Evolutionary conservation across 1,139 yeast species (phyloP), one percentile per base, ranked within the genome.

Genomic region (Pichia terricola): DNA sequence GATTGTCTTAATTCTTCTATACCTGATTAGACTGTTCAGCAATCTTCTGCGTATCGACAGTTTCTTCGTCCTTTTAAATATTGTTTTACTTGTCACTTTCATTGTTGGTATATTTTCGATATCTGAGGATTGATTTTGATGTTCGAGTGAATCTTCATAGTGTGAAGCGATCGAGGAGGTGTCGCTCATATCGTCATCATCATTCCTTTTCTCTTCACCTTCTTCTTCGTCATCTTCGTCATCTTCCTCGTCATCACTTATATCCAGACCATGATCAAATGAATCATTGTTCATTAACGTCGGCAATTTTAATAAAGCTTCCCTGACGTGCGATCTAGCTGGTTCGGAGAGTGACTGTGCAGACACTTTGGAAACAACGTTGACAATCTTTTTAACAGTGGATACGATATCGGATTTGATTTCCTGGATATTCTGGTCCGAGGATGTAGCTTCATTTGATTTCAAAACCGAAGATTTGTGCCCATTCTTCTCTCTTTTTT

Each of bases 371-470:
- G 96, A 85, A 11, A 91, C 83, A 36, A 91, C 77, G 38, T 80
- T 78, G 37, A 89, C 88, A 42, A 89, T 87, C 60, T 88, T 89
- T 61, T 87, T 85, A 28, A 91, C 89, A 0, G 96, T 91, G 4
- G 84, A 75, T 7, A 89, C 81, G 36, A 91, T 86, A 56, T 91
- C 98, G 50, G 79, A 76, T 54, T 85, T 84, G 39, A 91, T 71
- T 48, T 77, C 57, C 45, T 60, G 62, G 7, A 59, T 52, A 26
- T 54, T 54, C 11, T 51, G 40, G 31, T 56, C 60, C 7, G 40
- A 34, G 26, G 37, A 28, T 30, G 35, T 43, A 4, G 45, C 26
- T 5, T 35, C 37, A 4, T 43, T 40, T 3, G 44, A 35, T 11
- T 37, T 41, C 3, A 39, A 45, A 9, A 31, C 48, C 28, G 3